Percentiles rank a stretch among this genome's conserved stretches.
These are phyloP conservation scores for Nephelium lappaceum DNA, from an alignment of 345 rosid species.

Conservation along the genomic window DNA sequence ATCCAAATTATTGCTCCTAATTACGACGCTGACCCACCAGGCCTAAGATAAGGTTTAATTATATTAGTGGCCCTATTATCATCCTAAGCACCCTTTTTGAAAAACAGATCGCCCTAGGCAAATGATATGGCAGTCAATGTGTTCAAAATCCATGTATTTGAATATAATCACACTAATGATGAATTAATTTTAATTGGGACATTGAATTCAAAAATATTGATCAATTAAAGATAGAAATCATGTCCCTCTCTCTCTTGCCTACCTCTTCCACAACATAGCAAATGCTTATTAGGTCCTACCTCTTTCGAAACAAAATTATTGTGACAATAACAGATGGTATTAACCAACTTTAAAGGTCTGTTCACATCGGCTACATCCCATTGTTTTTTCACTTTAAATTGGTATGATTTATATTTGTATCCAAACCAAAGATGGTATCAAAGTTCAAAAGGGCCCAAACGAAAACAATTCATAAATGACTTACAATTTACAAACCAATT, in stretches of 20 bases:
- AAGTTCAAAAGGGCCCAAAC: too few species aligned
- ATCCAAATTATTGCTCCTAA: slow-evolving; percentile 3
- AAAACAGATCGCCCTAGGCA: neutral
- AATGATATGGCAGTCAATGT: slow-evolving; percentile 3
- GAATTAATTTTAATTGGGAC: neutral
- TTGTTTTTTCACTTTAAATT: neutral
- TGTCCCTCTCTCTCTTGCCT: neutral
- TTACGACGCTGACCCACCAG: neutral
- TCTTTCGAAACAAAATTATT: neutral
- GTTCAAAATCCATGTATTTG: slow-evolving; percentile 11
- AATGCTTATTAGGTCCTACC: slow-evolving; percentile 5
- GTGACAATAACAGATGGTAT: neutral
- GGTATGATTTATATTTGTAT: neutral
- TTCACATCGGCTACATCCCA: neutral
- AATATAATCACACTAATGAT: slow-evolving; percentile 23
- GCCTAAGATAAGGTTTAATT: slow-evolving; percentile 12
- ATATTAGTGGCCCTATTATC: neutral
- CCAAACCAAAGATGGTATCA: neutral
- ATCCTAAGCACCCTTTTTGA: neutral
- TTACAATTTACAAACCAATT: too few species aligned
- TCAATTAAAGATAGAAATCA: neutral
- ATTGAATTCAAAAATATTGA: slow-evolving; percentile 1
- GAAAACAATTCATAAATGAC: too few species aligned
- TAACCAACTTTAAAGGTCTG: slow-evolving; percentile 1
- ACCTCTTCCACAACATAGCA: neutral